phyloP scores from a whole-genome alignment of 2,329 filamentous ascomycete genomes.

The Parafenestella ontariensis region DNA sequence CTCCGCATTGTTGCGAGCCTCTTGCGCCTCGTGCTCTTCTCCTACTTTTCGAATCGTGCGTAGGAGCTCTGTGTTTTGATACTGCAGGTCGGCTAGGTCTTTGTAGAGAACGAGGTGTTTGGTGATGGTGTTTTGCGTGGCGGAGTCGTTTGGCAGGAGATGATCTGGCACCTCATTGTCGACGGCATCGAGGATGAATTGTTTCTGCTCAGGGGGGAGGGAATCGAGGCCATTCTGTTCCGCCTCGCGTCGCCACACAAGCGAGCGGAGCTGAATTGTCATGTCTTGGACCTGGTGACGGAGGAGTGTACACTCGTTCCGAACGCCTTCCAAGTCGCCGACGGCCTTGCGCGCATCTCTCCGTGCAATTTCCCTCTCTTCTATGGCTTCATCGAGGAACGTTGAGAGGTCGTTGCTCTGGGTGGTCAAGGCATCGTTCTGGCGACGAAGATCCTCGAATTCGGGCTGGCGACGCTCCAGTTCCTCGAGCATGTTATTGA shows the following conservation, averaged over 20 bases:
- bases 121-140: constrained; percentile 88
- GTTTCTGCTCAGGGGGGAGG: constrained; percentile 73
- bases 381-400: constrained; percentile 80
- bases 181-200: constrained; percentile 78
- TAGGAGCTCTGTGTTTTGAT: constrained; percentile 85
- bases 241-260: constrained; percentile 85
- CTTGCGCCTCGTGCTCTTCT: constrained; percentile 88
- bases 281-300: constrained; percentile 88
- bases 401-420: constrained; percentile 81
- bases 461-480: constrained; percentile 88
- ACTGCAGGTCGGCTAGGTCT: constrained; percentile 81
- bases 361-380: constrained; percentile 78
- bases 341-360: constrained; percentile 82
- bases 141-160: constrained; percentile 70
- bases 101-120: constrained; percentile 90
- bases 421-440: constrained; percentile 78
- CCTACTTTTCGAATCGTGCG: constrained; percentile 84
- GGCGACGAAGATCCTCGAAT: constrained; percentile 81
- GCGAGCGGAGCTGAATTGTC: constrained; percentile 86
- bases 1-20: constrained; percentile 69
- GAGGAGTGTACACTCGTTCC: constrained; percentile 76
- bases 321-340: constrained; percentile 68
- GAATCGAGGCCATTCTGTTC: constrained; percentile 79
- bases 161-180: constrained; percentile 77
- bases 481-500: constrained; percentile 86